These are phyloP conservation scores for Vitis hybrid DNA, from an alignment of 177 flowering plant species.

Conservation along the genomic window DNA sequence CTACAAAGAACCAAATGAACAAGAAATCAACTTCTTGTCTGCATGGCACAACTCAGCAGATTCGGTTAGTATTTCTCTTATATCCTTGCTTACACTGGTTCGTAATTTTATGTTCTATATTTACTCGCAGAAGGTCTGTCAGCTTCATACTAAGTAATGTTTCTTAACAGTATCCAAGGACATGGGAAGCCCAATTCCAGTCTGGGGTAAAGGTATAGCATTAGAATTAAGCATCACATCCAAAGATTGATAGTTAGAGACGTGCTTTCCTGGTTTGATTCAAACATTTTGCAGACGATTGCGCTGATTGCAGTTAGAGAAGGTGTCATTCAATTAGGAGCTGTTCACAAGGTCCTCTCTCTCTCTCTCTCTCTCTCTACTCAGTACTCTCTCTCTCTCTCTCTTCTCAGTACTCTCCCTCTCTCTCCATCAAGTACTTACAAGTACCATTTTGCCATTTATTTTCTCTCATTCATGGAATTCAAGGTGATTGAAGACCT, in stretches of 20 bases:
- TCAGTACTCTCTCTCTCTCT: neutral
- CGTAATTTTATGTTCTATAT: conserved; percentile 10
- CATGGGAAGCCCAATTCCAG: conserved; percentile 95
- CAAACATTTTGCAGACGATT: conserved; percentile 67
- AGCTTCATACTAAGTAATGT: neutral
- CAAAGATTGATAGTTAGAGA: neutral
- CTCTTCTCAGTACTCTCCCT: conserved; percentile 3
- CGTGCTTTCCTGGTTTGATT: conserved; percentile 4
- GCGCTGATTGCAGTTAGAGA: conserved; percentile 94
- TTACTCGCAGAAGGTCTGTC: neutral
- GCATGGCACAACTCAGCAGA: conserved; percentile 93
- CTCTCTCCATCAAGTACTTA: neutral
- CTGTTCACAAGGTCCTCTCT: conserved; percentile 71
- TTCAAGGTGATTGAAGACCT: conserved; percentile 78
- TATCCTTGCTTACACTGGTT: neutral
- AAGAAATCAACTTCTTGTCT: conserved; percentile 82
- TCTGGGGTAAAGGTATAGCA: conserved; percentile 75
- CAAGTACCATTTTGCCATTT: too few relatives aligned
- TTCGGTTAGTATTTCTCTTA: conserved; percentile 44
- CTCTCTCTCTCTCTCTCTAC: conserved; percentile 18
- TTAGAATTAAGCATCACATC: neutral
- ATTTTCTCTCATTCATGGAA: neutral
- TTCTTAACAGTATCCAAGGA: conserved; percentile 77
- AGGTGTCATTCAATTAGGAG: conserved; percentile 93
- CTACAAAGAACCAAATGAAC: conserved; percentile 78